These are phyloP conservation scores for Leccinum pellstonianum DNA, from an alignment of 768 basidiomycete species.

Conservation along the genomic window DNA sequence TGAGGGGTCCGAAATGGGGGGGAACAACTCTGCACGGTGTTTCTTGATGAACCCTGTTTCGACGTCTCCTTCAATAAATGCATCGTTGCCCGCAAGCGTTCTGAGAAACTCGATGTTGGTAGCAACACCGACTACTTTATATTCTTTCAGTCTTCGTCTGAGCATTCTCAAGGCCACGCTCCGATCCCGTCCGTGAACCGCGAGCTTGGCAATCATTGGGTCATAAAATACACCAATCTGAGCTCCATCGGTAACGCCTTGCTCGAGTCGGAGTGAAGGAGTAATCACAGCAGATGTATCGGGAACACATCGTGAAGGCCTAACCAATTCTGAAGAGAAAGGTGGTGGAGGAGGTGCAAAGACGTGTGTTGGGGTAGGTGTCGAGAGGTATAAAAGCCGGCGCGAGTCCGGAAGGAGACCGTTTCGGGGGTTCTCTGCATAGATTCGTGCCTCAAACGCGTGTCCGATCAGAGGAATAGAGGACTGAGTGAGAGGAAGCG, in stretches of 20 bases:
- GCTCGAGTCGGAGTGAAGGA: too few species aligned
- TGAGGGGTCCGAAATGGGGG: slow-evolving; percentile 54
- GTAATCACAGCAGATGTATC: too few species aligned
- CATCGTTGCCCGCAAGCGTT: slow-evolving; percentile 68
- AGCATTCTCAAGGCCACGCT: slow-evolving; percentile 81
- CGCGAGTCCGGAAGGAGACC: too few species aligned
- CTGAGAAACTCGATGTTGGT: slow-evolving; percentile 91
- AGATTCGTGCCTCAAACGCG: too few species aligned
- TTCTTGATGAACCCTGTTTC: slow-evolving; percentile 96
- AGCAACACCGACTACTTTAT: slow-evolving; percentile 86
- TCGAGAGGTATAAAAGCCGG: too few species aligned
- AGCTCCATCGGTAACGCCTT: slow-evolving; percentile 79
- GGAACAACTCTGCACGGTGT: slow-evolving; percentile 79
- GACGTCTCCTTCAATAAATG: slow-evolving; percentile 76
- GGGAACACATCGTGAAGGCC: too few species aligned
- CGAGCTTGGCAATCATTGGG: slow-evolving; percentile 89
- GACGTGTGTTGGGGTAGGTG: too few species aligned
- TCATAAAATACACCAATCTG: slow-evolving; percentile 89
- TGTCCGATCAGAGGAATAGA: too few species aligned
- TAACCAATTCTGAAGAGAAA: too few species aligned
- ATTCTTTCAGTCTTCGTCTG: slow-evolving; percentile 79
- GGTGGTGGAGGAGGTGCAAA: too few species aligned
- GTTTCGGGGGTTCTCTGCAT: too few species aligned
- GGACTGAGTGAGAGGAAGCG: too few species aligned
- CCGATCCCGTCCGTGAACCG: slow-evolving; percentile 83